phyloP scores from a whole-genome alignment of 148 eudicot genomes.

The Polygonum aviculare region DNA sequence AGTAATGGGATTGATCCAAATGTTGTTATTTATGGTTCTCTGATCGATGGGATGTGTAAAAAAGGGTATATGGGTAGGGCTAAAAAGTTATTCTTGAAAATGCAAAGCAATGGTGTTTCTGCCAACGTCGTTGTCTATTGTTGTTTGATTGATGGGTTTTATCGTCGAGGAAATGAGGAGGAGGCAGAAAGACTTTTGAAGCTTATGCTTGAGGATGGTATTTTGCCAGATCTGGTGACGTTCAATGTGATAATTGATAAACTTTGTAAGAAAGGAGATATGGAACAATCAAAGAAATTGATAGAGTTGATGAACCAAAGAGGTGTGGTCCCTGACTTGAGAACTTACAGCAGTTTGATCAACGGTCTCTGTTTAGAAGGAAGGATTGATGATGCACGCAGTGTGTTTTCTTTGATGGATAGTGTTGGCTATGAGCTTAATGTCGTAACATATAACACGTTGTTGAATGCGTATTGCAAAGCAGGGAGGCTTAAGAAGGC shows the following conservation, averaged over 20 bases:
- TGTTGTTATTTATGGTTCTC: conserved; percentile 1
- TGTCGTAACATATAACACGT: conserved; percentile 5
- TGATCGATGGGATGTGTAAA: conserved; percentile 30
- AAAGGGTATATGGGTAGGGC: conserved; percentile 14
- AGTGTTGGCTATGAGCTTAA: conserved; percentile 12
- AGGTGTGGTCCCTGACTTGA: conserved; percentile 12
- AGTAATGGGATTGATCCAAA: not conserved
- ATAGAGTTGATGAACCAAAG: conserved; percentile 20
- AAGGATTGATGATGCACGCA: conserved; percentile 19
- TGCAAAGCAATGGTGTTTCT: conserved; percentile 5
- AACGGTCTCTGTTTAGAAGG: conserved; percentile 9
- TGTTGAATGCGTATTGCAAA: conserved; percentile 18
- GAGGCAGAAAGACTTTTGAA: conserved; percentile 16
- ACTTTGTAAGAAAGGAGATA: conserved; percentile 18
- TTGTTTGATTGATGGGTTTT: conserved; percentile 19
- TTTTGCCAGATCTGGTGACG: conserved; percentile 18
- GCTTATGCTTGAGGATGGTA: conserved; percentile 20
- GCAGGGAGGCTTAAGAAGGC: too few relatives aligned
- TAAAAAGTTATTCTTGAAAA: conserved; percentile 13
- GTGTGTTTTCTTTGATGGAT: conserved; percentile 14
- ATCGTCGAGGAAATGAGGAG: conserved; percentile 5
- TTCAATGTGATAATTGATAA: conserved; percentile 13
- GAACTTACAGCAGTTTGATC: too few relatives aligned
- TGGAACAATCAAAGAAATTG: conserved; percentile 14
- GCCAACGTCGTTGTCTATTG: conserved; percentile 21